These are phyloP conservation scores for Pseudoperonospora humuli DNA, from an alignment of 352 stramenopile species.

Conservation along the genomic window DNA sequence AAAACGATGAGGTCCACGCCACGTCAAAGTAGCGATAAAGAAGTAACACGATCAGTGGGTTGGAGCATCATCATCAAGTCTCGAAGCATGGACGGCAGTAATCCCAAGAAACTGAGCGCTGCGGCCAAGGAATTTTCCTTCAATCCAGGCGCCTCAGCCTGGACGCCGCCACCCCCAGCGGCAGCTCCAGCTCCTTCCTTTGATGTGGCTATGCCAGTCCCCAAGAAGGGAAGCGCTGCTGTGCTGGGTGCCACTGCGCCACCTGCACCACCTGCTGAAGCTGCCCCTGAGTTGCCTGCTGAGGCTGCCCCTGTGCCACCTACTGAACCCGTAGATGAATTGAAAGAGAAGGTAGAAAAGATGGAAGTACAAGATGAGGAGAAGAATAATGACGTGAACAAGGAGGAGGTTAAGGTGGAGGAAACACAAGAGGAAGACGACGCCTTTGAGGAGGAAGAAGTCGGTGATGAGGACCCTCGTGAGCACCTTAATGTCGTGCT, in stretches of 20 bases:
- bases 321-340: slow-evolving; percentile 18
- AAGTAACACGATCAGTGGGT: slow-evolving; percentile 6
- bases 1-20: slow-evolving; percentile 6
- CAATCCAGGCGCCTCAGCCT: slow-evolving; percentile 58
- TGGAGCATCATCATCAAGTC: too few relatives aligned
- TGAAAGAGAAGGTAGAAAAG: slow-evolving; percentile 29
- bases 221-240: slow-evolving; percentile 57
- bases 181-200: slow-evolving; percentile 33
- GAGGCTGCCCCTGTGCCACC: slow-evolving; percentile 10
- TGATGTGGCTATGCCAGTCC: slow-evolving; percentile 62
- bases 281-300: too few relatives aligned
- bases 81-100: slow-evolving; percentile 28
- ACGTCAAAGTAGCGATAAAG: background rate
- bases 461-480: slow-evolving; percentile 89
- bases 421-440: slow-evolving; percentile 41
- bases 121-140: slow-evolving; percentile 70
- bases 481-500: slow-evolving; percentile 99
- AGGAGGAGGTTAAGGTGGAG: slow-evolving; percentile 24
- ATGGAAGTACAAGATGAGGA: slow-evolving; percentile 20
- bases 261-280: slow-evolving; percentile 10
- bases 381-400: slow-evolving; percentile 19
- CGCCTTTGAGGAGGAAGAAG: slow-evolving; percentile 55
- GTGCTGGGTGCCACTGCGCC: slow-evolving; percentile 22
- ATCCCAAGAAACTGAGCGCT: slow-evolving; percentile 63
- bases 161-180: slow-evolving; percentile 43